Base-by-base conservation (phyloP, 2,329 filamentous ascomycete species). In the Neonectria neomacrospora region DNA sequence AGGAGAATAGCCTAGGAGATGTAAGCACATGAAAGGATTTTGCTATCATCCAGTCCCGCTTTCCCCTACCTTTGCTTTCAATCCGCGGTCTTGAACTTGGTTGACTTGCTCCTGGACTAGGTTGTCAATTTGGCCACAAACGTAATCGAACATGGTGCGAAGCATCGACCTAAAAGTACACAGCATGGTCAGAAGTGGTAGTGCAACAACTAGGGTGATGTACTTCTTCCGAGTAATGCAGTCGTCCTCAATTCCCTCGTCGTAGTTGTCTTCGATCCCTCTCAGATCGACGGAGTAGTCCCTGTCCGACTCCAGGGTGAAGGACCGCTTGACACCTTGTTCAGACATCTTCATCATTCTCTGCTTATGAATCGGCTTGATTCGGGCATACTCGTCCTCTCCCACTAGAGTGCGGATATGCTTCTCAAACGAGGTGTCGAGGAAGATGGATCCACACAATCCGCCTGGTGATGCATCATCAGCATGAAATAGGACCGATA, bases 391-490 rank as follows among this genome's bases (percentile, higher is more conserved):
- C 18, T 47, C 8, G 2, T 18, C 18, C 7, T 56, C 54, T 3
- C 54, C 54, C 18, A 56, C 42, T 3, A 56, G 26, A 5, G 32
- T 39, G 12, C 42, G 11, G 8, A 56, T 56, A 6, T 28, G 20
- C 3, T 28, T 39, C 14, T 56, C 41, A 7, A 56, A 56, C 2
- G 41, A 14, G 5, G 28, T 37, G 20, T 48, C 54, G 14, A 56
- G 42, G 30, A 56, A 56, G 9, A 48, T 39, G 7, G 54, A 56
- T 16, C 54, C 54, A 20, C 42, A 56, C 11, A 47, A n/a, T 3
- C 28, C 54, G 18, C 54, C 54, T 56, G 4, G 7, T 23, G 10
- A 11, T n/a, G n/a, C n/a, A n/a, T 14, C n/a, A 28, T 56, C 12
- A 56, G 42, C 12, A 50, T 30, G 11, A 2, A 12, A n/a, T 4